A percentile compares a stretch with the other conserved stretches of the same genome.
These are phyloP conservation scores for Clonostachys rhizophaga DNA, from an alignment of 2,329 filamentous ascomycete genomes.

Conservation along the genomic window DNA sequence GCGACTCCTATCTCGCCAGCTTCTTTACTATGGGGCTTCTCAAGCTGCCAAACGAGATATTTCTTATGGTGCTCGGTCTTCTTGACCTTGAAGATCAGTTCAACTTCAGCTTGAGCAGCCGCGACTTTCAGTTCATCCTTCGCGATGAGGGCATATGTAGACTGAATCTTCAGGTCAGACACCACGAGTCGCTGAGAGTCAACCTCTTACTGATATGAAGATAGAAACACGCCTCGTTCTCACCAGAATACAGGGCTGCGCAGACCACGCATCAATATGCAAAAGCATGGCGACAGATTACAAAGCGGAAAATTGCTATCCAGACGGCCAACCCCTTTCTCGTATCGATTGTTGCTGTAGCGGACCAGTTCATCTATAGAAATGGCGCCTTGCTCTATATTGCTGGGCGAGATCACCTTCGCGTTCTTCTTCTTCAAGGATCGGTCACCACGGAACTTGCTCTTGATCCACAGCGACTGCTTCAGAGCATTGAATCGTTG, in stretches of 20 bases:
- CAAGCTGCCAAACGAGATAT: slow-evolving; percentile 58
- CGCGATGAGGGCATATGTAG: slow-evolving; percentile 52
- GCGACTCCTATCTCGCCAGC: too few species aligned
- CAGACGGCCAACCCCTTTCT: background rate
- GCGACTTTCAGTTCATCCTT: slow-evolving; percentile 43
- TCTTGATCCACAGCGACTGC: background rate
- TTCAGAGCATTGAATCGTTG: too few species aligned
- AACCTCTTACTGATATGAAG: slow-evolving; percentile 8
- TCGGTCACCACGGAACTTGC: background rate
- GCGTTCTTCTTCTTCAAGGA: background rate
- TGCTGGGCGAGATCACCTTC: background rate
- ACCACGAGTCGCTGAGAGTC: slow-evolving; percentile 5
- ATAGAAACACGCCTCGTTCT: slow-evolving; percentile 11
- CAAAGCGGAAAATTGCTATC: background rate
- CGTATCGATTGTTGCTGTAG: background rate
- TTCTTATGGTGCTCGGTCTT: slow-evolving; percentile 49
- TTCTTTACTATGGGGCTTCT: slow-evolving; percentile 20
- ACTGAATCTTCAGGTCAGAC: slow-evolving; percentile 49
- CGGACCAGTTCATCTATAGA: background rate
- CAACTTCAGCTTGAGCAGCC: slow-evolving; percentile 47
- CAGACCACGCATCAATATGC: slow-evolving; percentile 10
- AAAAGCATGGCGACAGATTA: slow-evolving; percentile 5
- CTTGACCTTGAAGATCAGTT: slow-evolving; percentile 56
- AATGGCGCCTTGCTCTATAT: background rate
- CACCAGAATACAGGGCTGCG: slow-evolving; percentile 12